A percentile compares a stretch with the other conserved stretches of the same genome.
phyloP scores from a whole-genome alignment of 2,329 filamentous ascomycete species.

The Aspergillus vadensis region DNA sequence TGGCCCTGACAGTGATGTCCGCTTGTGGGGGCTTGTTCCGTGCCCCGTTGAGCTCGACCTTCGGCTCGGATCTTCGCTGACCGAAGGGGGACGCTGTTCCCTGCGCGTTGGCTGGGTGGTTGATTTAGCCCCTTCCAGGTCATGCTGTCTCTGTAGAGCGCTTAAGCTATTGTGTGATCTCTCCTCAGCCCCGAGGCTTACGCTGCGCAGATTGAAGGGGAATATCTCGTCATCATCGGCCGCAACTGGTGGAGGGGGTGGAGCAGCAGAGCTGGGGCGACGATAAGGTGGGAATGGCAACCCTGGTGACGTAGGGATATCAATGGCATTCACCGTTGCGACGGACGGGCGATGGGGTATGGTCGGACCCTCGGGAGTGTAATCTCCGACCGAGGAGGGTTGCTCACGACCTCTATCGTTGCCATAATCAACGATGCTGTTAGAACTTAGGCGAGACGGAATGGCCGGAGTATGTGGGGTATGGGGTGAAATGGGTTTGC shows the following conservation, averaged over 20 bases:
- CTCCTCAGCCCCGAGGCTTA: conserved; percentile 49
- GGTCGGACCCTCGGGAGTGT: conserved; percentile 37
- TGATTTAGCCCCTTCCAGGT: conserved; percentile 29
- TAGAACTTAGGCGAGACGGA: conserved; percentile 88
- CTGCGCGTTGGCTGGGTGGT: conserved; percentile 25
- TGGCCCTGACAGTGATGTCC: conserved; percentile 26
- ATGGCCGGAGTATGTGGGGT: conserved; percentile 93
- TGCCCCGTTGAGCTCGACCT: conserved; percentile 22
- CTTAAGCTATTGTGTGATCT: conserved; percentile 35
- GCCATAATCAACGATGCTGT: conserved; percentile 75
- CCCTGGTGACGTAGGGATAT: conserved; percentile 52
- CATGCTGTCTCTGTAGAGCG: conserved; percentile 37
- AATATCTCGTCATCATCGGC: conserved; percentile 50
- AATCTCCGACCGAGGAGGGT: conserved; percentile 40
- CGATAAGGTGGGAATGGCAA: conserved; percentile 42
- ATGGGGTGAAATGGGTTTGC: conserved; percentile 84
- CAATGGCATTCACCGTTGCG: conserved; percentile 48
- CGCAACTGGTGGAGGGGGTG: conserved; percentile 37
- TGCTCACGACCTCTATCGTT: conserved; percentile 33
- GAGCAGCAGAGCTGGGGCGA: conserved; percentile 49
- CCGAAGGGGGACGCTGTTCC: conserved; percentile 19
- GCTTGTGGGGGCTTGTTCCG: conserved; percentile 24
- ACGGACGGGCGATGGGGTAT: conserved; percentile 36
- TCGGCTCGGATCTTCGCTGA: conserved; percentile 24
- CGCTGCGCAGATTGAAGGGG: conserved; percentile 49